Conservation (phyloP, 2,329 filamentous ascomycete genomes). For the Fonsecaea erecta region DNA sequence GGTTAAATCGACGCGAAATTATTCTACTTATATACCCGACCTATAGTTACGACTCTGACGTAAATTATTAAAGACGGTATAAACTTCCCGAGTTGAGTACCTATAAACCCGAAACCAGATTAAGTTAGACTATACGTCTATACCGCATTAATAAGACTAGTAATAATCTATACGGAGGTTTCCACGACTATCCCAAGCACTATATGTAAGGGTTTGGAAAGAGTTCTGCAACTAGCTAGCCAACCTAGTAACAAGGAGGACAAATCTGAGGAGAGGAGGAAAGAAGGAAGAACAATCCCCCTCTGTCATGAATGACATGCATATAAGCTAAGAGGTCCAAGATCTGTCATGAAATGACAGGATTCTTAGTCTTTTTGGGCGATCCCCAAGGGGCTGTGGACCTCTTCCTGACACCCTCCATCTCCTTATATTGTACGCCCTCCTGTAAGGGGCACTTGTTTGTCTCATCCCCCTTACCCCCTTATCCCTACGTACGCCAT, state of each 20-base stretch:
- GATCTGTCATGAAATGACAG: no score
- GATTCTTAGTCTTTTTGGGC: no score
- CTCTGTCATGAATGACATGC: no score
- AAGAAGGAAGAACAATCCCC: no score
- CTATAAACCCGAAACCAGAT: slow-evolving; percentile 63
- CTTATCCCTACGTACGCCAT: neutral
- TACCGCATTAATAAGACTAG: slow-evolving; percentile 79
- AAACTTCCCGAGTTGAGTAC: slow-evolving; percentile 71
- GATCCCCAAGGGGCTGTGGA: no score
- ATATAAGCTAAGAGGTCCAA: no score
- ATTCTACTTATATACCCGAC: slow-evolving; percentile 89
- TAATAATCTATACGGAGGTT: slow-evolving; percentile 89
- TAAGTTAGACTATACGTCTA: slow-evolving; percentile 89
- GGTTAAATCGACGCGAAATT: slow-evolving; percentile 87
- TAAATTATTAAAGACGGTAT: slow-evolving; percentile 76
- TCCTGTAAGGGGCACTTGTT: neutral
- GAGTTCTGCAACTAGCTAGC: no score
- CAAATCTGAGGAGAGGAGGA: no score
- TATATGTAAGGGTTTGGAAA: slow-evolving; percentile 67
- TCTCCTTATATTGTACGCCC: no score
- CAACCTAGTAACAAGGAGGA: no score
- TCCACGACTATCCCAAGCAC: slow-evolving; percentile 68
- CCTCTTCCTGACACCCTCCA: no score
- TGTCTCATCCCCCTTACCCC: neutral
- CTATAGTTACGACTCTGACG: slow-evolving; percentile 70